Evolutionary conservation across 768 basidiomycete species (phyloP).

Genomic region (Suillus plorans): DNA sequence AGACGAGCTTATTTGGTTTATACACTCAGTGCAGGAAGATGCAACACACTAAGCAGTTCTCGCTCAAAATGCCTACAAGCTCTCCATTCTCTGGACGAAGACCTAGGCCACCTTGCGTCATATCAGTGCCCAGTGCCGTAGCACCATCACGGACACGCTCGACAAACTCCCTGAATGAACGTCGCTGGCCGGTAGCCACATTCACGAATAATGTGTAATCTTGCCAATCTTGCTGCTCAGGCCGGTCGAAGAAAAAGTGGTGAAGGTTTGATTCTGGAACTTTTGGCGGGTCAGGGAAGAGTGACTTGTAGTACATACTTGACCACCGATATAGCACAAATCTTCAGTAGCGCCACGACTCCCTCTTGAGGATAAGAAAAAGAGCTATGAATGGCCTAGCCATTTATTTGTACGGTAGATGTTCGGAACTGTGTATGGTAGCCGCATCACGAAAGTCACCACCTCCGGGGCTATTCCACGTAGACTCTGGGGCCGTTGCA

Average conservation of each 20-base stretch:
- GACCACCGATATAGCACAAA: background rate
- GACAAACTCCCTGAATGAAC: constrained; percentile 48
- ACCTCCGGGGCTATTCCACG: background rate
- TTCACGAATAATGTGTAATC: constrained; percentile 61
- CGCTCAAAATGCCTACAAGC: background rate
- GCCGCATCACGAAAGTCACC: too few species aligned
- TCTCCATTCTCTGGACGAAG: background rate
- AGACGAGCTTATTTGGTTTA: background rate
- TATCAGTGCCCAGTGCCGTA: constrained; percentile 51
- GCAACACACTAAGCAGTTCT: background rate
- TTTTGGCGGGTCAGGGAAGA: constrained; percentile 51
- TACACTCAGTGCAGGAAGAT: background rate
- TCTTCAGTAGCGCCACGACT: background rate
- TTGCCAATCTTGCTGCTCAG: constrained; percentile 53
- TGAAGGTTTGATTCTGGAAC: constrained; percentile 53
- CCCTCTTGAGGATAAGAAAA: background rate
- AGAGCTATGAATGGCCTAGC: background rate
- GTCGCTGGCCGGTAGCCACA: constrained; percentile 45
- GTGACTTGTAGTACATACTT: constrained; percentile 57
- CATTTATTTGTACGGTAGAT: background rate
- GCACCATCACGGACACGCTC: constrained; percentile 53
- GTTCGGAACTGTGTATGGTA: too few species aligned
- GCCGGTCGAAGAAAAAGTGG: constrained; percentile 51
- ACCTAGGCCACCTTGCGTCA: background rate
- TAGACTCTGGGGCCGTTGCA: too few species aligned